Evolutionary conservation across 768 basidiomycete genomes (phyloP).

Genomic region (Gloeopeniophorella convolvens): DNA sequence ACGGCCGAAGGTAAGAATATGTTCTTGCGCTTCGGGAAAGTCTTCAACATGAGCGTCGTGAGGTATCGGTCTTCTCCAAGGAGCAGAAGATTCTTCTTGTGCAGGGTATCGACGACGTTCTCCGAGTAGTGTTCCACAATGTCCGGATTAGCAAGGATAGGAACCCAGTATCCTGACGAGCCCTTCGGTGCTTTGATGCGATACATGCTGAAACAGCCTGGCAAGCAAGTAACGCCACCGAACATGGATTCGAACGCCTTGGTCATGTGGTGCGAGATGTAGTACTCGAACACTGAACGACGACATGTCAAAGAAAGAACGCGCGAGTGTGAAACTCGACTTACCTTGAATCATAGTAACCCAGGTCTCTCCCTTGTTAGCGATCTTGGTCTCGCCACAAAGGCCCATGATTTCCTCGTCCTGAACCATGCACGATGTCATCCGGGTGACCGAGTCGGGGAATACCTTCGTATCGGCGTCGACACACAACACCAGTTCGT

Average conservation of each 20-base stretch:
- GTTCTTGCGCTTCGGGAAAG: constrained; percentile 99
- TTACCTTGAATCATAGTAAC: constrained; percentile 99
- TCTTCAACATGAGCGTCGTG: constrained; percentile 95
- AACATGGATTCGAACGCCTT: constrained; percentile 99
- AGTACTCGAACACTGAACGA: constrained; percentile 91
- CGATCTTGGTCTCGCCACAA: constrained; percentile 99
- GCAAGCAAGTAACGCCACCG: constrained; percentile 98
- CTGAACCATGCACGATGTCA: constrained; percentile 95
- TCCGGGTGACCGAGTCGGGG: constrained; percentile 93
- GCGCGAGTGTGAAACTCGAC: neutral
- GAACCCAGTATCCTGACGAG: constrained; percentile 94
- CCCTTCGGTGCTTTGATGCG: constrained; percentile 99
- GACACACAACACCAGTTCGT: constrained; percentile 92
- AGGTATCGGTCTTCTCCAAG: constrained; percentile 99
- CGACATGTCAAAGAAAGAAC: neutral
- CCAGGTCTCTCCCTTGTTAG: constrained; percentile 97
- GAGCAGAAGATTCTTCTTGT: constrained; percentile 97
- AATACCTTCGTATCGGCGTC: constrained; percentile 99
- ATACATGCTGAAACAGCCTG: constrained; percentile 99
- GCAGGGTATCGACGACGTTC: constrained; percentile 97
- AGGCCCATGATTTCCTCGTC: constrained; percentile 99
- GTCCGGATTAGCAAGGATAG: constrained; percentile 96
- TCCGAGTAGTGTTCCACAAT: constrained; percentile 99
- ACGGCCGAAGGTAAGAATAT: constrained; percentile 98
- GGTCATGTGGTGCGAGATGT: constrained; percentile 98